A percentile compares a stretch with the other conserved stretches of the same genome.
phyloP scores from a whole-genome alignment of 2,329 filamentous ascomycete genomes.

The Colletotrichum chlorophyti region DNA sequence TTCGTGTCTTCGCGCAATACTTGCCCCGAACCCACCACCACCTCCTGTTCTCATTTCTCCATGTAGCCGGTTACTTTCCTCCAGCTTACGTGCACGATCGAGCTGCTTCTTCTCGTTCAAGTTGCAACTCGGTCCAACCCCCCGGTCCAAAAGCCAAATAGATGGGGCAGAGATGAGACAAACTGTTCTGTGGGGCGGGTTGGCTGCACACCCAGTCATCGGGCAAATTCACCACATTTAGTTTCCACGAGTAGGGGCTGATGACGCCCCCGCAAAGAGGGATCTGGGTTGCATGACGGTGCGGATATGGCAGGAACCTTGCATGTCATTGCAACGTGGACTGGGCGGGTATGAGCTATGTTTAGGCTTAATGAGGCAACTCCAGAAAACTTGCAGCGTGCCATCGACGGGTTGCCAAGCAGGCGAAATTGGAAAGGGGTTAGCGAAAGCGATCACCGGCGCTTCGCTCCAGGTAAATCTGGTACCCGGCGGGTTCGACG shows the following conservation, averaged over 20 bases:
- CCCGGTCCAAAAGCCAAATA: background rate
- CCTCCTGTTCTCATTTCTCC: background rate
- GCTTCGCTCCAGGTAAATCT: too few species aligned
- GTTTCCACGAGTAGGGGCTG: conserved; percentile 21
- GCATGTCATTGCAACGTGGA: background rate
- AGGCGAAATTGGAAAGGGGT: conserved; percentile 2
- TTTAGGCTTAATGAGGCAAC: conserved; percentile 21
- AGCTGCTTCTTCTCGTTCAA: background rate
- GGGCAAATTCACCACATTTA: conserved; percentile 9
- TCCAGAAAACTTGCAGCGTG: background rate
- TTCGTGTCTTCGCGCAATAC: background rate
- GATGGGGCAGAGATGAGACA: too few species aligned
- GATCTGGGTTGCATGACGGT: conserved; percentile 7
- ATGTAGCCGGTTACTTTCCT: background rate
- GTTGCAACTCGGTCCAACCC: background rate
- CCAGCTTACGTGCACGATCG: too few species aligned
- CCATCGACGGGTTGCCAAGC: background rate
- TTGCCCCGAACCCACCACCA: conserved; percentile 6
- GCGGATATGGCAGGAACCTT: background rate
- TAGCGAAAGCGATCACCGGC: too few species aligned
- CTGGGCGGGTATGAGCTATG: background rate
- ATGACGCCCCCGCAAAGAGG: background rate
- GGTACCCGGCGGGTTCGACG: too few species aligned
- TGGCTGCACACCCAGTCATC: background rate
- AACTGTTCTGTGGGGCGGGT: too few species aligned